Base-by-base conservation (phyloP, 2,329 filamentous ascomycete genomes). In the Clonostachys solani region DNA sequence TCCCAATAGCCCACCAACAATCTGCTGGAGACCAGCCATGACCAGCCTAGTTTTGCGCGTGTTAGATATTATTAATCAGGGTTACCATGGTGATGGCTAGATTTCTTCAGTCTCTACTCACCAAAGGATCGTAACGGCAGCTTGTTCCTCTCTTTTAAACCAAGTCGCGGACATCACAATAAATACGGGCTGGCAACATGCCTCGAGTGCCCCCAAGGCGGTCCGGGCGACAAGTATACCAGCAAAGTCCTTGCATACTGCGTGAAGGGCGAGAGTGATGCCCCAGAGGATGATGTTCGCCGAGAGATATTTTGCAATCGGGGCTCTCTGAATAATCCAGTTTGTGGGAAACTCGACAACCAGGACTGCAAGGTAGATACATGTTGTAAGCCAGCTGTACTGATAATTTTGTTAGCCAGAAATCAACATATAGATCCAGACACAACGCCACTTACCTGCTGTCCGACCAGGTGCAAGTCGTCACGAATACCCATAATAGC, bases 11-110 rank as follows among this genome's bases (percentile, higher is more conserved):
- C 86, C 86, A 34, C 85, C 85, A 8, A 88, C 82, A 44, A 89
- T 84, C 57, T 88, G 85, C 59, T 89, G 85, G 1, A 73, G 75
- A 3, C 86, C 85, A 59, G 89, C 89, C 83, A 88, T 89, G 80
- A 38, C 13, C 5, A 38, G 36, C 19, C 19, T 23, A 23, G 19
- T 5, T 5, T 23, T 23, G 19, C 19, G 19, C 5, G 6, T 5
- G 19, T 23, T 7, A 23, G 19, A 7, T 6, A 23, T 23, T 6
- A 6, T 23, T 23, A 23, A 6, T 23, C 19, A 7, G 5, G 19
- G 7, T 23, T 23, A 5, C 19, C 6, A 7, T 23, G 19, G 19
- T 23, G 7, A 23, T 7, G 19, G 19, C 19, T 6, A 23, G 19
- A 6, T 23, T 23, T 23, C 19, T 23, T 23, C 19, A 23, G 19